These are phyloP conservation scores for Eucommia ulmoides DNA, from an alignment of 257 asterid species.

Conservation along the genomic window DNA sequence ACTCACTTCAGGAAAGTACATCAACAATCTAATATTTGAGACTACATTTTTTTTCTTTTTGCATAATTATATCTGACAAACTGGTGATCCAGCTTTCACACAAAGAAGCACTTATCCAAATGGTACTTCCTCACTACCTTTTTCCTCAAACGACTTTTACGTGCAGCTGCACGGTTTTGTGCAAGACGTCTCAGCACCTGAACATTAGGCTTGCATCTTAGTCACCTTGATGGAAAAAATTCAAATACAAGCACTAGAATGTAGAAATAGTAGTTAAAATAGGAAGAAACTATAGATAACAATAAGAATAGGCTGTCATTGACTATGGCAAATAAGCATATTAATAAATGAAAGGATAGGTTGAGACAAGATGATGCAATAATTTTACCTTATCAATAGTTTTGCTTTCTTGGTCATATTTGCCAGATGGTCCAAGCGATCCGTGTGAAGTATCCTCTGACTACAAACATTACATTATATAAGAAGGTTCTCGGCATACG, in stretches of 20 bases:
- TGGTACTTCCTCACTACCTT: slow-evolving; percentile 52
- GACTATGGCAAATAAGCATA: no score
- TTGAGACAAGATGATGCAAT: not conserved
- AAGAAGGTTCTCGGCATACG: no score
- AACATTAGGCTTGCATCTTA: no score
- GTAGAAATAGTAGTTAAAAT: no score
- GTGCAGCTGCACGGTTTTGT: slow-evolving; percentile 97
- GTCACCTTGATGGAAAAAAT: no score
- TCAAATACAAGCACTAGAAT: no score
- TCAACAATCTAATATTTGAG: no score
- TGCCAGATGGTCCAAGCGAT: slow-evolving; percentile 47
- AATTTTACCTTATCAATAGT: slow-evolving; percentile 55
- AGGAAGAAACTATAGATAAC: not conserved
- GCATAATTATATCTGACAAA: no score
- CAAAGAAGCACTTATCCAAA: no score
- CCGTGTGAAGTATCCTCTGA: slow-evolving; percentile 74
- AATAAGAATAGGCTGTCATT: not conserved
- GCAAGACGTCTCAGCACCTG: slow-evolving; percentile 87
- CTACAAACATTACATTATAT: slow-evolving; percentile 16
- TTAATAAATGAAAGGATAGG: not conserved
- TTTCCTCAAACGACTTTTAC: slow-evolving; percentile 77
- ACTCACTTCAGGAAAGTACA: no score
- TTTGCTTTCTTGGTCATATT: slow-evolving; percentile 57
- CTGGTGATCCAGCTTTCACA: no score
- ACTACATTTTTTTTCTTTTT: no score